Percentiles rank a stretch among this genome's conserved stretches.
Evolutionary conservation across 2,329 filamentous ascomycete genomes (phyloP).

Genomic region (Fonsecaea pedrosoi): DNA sequence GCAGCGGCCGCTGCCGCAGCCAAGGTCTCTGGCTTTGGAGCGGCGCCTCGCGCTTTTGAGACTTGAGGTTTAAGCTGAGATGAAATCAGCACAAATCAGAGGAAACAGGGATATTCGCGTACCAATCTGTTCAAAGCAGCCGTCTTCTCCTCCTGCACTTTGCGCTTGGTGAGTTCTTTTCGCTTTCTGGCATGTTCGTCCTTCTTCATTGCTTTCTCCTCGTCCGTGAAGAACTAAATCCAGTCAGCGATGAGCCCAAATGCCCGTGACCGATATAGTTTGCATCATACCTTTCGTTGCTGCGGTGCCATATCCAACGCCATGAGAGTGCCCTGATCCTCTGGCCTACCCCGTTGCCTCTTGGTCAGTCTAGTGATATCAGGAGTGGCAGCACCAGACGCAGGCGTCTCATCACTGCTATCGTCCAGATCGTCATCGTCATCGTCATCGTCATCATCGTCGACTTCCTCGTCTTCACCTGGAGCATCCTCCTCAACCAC

Average conservation of each 20-base stretch:
- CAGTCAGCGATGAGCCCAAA: slow-evolving; percentile 64
- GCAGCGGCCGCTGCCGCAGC: slow-evolving; percentile 48
- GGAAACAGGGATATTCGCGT: slow-evolving; percentile 8
- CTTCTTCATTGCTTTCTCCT: slow-evolving; percentile 74
- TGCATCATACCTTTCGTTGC: slow-evolving; percentile 36
- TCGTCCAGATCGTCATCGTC: slow-evolving; percentile 54
- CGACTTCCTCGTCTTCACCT: slow-evolving; percentile 49
- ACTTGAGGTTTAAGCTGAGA: slow-evolving; percentile 66
- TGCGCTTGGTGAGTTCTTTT: slow-evolving; percentile 77
- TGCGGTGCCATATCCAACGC: slow-evolving; percentile 60
- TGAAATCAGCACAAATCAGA: slow-evolving; percentile 23
- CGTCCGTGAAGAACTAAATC: slow-evolving; percentile 74
- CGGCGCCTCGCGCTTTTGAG: slow-evolving; percentile 62
- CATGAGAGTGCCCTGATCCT: slow-evolving; percentile 60
- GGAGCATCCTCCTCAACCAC: slow-evolving; percentile 56
- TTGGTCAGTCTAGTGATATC: slow-evolving; percentile 72
- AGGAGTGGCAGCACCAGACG: slow-evolving; percentile 62
- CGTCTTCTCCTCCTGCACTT: slow-evolving; percentile 79
- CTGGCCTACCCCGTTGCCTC: slow-evolving; percentile 67
- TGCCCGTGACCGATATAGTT: slow-evolving; percentile 18
- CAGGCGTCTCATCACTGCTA: slow-evolving; percentile 51
- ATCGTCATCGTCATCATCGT: slow-evolving; percentile 49
- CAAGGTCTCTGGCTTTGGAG: slow-evolving; percentile 53
- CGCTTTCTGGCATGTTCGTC: slow-evolving; percentile 75
- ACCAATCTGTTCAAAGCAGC: slow-evolving; percentile 40